These are phyloP conservation scores for Pseudocercospora fuligena DNA, from an alignment of 2,329 filamentous ascomycete genomes.

Conservation along the genomic window DNA sequence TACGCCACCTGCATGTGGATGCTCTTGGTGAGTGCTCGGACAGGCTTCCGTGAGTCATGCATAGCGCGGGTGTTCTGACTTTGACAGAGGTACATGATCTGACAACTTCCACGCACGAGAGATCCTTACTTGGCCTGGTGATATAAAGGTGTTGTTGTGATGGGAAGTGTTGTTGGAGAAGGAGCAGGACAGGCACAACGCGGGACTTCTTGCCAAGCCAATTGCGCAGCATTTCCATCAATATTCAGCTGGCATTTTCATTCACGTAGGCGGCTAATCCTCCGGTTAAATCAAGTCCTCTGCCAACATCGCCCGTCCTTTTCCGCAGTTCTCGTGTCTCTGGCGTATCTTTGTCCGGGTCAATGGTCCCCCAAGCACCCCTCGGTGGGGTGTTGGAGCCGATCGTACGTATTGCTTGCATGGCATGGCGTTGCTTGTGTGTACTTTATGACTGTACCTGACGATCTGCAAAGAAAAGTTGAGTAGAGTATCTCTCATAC, in stretches of 20 bases:
- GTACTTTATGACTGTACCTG: constrained; percentile 14
- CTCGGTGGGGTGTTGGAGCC: constrained; percentile 13
- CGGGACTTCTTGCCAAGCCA: background rate
- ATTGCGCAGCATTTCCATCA: background rate
- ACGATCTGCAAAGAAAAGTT: constrained; percentile 13
- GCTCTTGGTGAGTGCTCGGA: too few species aligned
- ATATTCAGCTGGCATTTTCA: background rate
- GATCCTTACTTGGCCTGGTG: too few species aligned
- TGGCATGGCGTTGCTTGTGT: constrained; percentile 21
- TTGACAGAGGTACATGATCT: too few species aligned
- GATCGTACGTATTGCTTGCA: constrained; percentile 14
- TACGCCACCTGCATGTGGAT: too few species aligned
- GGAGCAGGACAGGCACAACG: too few species aligned
- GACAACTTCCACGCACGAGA: too few species aligned
- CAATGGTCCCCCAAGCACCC: background rate
- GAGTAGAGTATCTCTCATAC: background rate
- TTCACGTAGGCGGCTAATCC: background rate
- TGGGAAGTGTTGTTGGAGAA: too few species aligned
- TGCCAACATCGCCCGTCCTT: background rate
- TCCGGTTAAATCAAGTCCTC: background rate
- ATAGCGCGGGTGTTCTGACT: too few species aligned
- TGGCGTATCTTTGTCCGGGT: constrained; percentile 15
- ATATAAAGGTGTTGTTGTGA: background rate
- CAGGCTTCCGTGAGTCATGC: too few species aligned
- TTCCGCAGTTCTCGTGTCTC: background rate